These are phyloP conservation scores for Hypoxylon sp. DNA, from an alignment of 2,329 filamentous ascomycete genomes.

Conservation along the genomic window DNA sequence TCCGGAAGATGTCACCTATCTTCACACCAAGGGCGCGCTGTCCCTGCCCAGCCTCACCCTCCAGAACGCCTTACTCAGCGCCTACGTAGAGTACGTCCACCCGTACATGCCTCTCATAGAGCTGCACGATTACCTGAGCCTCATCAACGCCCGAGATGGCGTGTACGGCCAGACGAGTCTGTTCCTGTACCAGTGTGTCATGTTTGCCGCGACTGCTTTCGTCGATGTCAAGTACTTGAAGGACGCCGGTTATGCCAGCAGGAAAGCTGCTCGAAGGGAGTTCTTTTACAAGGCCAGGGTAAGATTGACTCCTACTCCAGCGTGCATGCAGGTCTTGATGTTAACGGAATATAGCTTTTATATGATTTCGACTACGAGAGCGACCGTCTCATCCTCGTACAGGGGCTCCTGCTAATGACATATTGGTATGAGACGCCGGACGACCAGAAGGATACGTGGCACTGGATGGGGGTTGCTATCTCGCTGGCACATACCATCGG, in stretches of 20 bases:
- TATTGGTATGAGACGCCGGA: conserved; percentile 98
- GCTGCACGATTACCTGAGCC: conserved; percentile 65
- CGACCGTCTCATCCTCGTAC: conserved; percentile 87
- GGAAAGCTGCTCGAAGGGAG: conserved; percentile 83
- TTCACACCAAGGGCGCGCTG: conserved; percentile 84
- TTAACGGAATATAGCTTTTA: conserved; percentile 70
- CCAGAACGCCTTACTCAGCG: conserved; percentile 81
- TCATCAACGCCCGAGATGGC: conserved; percentile 72
- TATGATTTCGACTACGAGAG: conserved; percentile 97
- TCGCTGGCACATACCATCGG: conserved; percentile 94
- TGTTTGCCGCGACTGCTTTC: conserved; percentile 92
- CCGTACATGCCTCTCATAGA: conserved; percentile 93
- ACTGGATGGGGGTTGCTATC: conserved; percentile 97
- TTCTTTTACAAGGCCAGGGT: conserved; percentile 91
- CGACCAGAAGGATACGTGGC: conserved; percentile 97
- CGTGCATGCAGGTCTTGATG: conserved; percentile 21
- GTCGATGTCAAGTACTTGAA: conserved; percentile 80
- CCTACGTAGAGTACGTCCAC: conserved; percentile 89
- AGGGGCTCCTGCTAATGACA: conserved; percentile 89
- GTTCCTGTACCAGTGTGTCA: conserved; percentile 89
- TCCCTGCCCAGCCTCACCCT: conserved; percentile 74
- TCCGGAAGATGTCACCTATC: conserved; percentile 81
- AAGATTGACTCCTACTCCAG: conserved; percentile 47
- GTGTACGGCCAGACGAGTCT: conserved; percentile 78
- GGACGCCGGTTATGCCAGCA: conserved; percentile 77